Base-by-base conservation (phyloP, 1,139 yeast species). In the Protomyces inundatus region DNA sequence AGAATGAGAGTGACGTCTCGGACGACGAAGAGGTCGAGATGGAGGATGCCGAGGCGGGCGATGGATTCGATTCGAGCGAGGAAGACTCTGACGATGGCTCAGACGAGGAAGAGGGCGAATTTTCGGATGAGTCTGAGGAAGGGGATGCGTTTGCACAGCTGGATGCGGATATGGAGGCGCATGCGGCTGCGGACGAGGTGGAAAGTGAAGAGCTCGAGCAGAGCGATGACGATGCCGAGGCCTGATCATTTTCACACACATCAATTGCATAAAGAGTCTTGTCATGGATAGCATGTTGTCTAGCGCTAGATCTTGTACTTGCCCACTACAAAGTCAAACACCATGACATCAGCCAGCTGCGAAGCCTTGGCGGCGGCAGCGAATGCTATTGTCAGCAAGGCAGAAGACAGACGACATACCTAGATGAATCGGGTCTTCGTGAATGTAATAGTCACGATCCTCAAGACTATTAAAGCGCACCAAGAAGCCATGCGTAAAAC, bases 81-180 rank as follows among this genome's bases (percentile, higher is more conserved):
- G 72, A 72, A 40, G 73, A 73, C 12, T 76, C 73, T 14, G 78
- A 74, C 23, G 79, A 76, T 48, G 81, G 73, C 2, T 76, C 70
- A 6, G 76, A 68, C 58, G 76, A 67, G 60, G 77, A 67, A 53
- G 23, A 23, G 23, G 48, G 70, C 37, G 75, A 71, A 35, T 58
- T 58, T 34, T 58, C 62, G 45, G 74, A 71, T 9, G 72, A 68
- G 4, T 73, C 70, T 9, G 74, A 70, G 23, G 73, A 69, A 16
- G 71, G 40, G 14, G 54, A 58, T 42, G 62, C 53, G 45, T 58
- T 52, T 34, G 69, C 12, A 68, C 68, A 9, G 72, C 67, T 35
- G 70, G 67, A 32, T 68, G 67, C 55, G 66, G 56, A 6, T 66
- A 55, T 7, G 71, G 68, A 23, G 73, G 48, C 48, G 23, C 48